Evolutionary conservation across 106 monocot genomes (phyloP).

Genomic region (Iris macrosiphon): DNA sequence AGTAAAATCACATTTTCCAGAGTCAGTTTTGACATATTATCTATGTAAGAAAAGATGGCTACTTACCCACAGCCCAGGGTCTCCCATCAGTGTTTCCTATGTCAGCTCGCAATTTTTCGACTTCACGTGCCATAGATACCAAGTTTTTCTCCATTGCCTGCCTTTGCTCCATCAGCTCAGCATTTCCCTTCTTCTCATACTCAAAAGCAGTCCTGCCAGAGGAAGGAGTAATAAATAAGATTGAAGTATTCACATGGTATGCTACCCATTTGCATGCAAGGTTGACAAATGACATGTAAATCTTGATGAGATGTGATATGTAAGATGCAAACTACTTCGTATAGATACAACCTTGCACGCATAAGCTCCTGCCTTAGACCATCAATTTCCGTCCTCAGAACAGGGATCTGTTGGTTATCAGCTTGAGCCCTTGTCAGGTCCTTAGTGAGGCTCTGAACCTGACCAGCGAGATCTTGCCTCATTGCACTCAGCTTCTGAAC

Average conservation of each 20-base stretch:
- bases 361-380: constrained; percentile 57
- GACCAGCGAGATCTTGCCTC: constrained; percentile 50
- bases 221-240: not conserved
- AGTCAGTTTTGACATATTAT: too few species aligned
- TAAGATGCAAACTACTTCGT: not conserved
- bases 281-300: too few species aligned
- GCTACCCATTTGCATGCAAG: not conserved
- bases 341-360: constrained; percentile 40
- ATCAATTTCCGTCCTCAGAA: constrained; percentile 56
- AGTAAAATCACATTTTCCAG: too few species aligned
- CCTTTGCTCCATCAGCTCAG: constrained; percentile 50
- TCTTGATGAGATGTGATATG: not conserved
- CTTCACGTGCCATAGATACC: constrained; percentile 60
- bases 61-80: constrained; percentile 30
- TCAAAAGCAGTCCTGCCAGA: constrained; percentile 52
- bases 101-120: constrained; percentile 50
- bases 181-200: constrained; percentile 80
- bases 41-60: too few species aligned
- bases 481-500: constrained; percentile 36
- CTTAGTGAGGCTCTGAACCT: constrained; percentile 47
- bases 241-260: not conserved
- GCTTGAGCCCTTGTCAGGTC: constrained; percentile 51
- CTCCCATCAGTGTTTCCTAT: constrained; percentile 29
- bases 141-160: constrained; percentile 63
- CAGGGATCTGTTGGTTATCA: constrained; percentile 46